Evolutionary conservation across 78 protist genomes (phyloP).

Genomic region (Bodo saltans): DNA sequence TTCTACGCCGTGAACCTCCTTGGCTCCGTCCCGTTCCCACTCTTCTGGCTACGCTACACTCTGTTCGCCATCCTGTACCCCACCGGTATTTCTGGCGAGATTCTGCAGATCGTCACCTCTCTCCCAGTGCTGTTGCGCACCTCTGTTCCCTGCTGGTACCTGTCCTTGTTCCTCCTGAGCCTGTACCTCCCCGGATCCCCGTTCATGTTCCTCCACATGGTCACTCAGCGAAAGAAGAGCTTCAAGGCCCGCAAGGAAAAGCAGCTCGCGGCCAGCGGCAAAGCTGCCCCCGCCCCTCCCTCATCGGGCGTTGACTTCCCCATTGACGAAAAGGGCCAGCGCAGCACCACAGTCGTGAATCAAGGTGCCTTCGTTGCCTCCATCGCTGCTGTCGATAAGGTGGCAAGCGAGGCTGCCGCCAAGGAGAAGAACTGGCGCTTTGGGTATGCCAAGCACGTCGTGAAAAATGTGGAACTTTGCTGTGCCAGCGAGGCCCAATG

Average conservation of each 20-base stretch:
- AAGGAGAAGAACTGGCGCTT: constrained; percentile 35
- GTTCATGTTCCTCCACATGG: constrained; percentile 20
- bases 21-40: background rate
- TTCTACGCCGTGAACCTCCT: constrained; percentile 20
- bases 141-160: background rate
- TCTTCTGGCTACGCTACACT: constrained; percentile 43
- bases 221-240: constrained; percentile 26
- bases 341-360: constrained; percentile 17
- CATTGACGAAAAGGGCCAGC: background rate
- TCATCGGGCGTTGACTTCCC: constrained; percentile 42
- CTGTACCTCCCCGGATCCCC: constrained; percentile 4
- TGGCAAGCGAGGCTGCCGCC: background rate
- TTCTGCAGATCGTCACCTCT: background rate
- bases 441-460: constrained; percentile 29
- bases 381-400: background rate
- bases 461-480: background rate
- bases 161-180: background rate
- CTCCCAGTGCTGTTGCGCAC: background rate
- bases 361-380: constrained; percentile 28
- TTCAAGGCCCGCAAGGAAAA: no score
- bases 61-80: constrained; percentile 38
- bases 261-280: no score
- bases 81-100: constrained; percentile 25
- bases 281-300: no score
- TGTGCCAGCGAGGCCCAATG: background rate